Conservation (phyloP, 805 yeast species). For the Hanseniaspora occidentalis region DNA sequence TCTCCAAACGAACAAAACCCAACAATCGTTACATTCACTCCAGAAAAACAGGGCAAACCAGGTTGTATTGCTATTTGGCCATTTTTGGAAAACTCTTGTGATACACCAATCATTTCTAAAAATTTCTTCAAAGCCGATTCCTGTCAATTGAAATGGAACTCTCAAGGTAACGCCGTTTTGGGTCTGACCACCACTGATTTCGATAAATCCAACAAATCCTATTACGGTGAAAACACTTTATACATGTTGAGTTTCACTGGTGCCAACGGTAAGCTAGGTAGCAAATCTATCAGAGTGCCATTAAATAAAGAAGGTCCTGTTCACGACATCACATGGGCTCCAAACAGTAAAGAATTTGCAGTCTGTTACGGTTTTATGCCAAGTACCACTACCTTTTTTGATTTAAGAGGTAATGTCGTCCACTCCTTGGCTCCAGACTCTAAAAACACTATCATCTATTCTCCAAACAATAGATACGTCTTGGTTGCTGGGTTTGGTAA, state of each 20-base stretch:
- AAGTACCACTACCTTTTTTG: slow-evolving; percentile 86
- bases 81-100: slow-evolving; percentile 25
- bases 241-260: slow-evolving; percentile 47
- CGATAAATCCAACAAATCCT: slow-evolving; percentile 84
- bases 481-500: slow-evolving; percentile 97
- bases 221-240: slow-evolving; percentile 92
- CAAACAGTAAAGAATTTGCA: slow-evolving; percentile 91
- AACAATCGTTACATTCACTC: slow-evolving; percentile 79
- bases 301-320: slow-evolving; percentile 92
- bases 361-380: slow-evolving; percentile 98
- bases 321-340: slow-evolving; percentile 96
- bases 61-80: slow-evolving; percentile 72
- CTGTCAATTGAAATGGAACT: slow-evolving; percentile 88
- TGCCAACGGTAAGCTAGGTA: slow-evolving; percentile 68
- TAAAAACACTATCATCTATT: slow-evolving; percentile 78
- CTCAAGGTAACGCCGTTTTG: slow-evolving; percentile 83
- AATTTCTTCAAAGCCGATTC: slow-evolving; percentile 92
- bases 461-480: slow-evolving; percentile 88
- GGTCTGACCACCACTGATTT: slow-evolving; percentile 94
- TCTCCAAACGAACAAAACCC: slow-evolving; percentile 80
- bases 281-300: slow-evolving; percentile 78
- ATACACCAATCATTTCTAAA: slow-evolving; percentile 71
- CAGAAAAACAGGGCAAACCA: slow-evolving; percentile 80
- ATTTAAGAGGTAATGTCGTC: slow-evolving; percentile 80
- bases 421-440: slow-evolving; percentile 77